Percentiles rank a stretch among this genome's conserved stretches.
Evolutionary conservation across 2,329 filamentous ascomycete genomes (phyloP).

Genomic region (Fusarium buxicola): DNA sequence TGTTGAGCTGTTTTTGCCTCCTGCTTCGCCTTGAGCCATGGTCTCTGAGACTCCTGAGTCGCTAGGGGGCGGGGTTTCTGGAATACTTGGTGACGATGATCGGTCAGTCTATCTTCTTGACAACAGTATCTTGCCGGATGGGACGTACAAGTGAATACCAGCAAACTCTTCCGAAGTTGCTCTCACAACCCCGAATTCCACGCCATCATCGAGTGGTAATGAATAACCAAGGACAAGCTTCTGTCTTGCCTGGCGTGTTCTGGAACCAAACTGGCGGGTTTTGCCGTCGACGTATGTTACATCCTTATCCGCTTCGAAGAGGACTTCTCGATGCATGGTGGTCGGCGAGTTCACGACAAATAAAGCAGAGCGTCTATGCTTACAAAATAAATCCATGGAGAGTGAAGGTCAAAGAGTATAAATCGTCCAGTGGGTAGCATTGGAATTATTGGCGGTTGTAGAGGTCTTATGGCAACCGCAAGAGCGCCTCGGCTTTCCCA

Average conservation of each 20-base stretch:
- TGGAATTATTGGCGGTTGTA: neutral
- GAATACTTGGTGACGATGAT: constrained; percentile 27
- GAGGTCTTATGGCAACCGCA: neutral
- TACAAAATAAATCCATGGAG: neutral
- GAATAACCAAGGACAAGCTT: neutral
- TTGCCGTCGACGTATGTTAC: neutral
- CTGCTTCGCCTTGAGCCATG: neutral
- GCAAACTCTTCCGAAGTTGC: constrained; percentile 31
- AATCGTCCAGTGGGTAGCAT: too few relatives aligned
- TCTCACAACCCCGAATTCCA: neutral
- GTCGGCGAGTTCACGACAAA: neutral
- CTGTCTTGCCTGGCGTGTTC: neutral
- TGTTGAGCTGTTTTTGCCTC: neutral
- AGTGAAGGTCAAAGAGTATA: too few relatives aligned
- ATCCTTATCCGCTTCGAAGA: neutral
- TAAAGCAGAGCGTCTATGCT: too few relatives aligned
- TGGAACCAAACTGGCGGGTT: neutral
- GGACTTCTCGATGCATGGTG: neutral
- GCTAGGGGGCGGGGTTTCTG: constrained; percentile 29
- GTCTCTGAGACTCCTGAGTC: neutral
- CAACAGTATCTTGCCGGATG: rapidly evolving
- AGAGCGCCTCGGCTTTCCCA: neutral
- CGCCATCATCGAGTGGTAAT: neutral
- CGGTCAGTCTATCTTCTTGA: neutral
- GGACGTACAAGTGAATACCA: constrained; percentile 29